Evolutionary conservation across 2,329 filamentous ascomycete genomes (phyloP).

Genomic region (Colletotrichum cereale): DNA sequence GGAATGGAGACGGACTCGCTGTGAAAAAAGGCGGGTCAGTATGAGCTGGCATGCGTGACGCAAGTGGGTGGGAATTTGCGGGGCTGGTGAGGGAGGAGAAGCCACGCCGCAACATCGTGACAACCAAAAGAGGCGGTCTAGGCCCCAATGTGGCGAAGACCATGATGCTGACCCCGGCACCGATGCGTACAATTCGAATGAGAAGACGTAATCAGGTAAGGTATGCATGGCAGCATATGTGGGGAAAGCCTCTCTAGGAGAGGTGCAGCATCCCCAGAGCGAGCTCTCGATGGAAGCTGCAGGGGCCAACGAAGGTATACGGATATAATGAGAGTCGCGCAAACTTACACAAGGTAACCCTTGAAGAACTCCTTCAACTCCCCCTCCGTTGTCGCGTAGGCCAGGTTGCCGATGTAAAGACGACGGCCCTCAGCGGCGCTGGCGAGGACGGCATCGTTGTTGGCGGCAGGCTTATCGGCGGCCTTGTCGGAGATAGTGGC

Average conservation of each 20-base stretch:
- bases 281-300: conserved; percentile 18
- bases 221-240: background rate
- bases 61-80: conserved; percentile 38
- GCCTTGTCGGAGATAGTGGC: conserved; percentile 73
- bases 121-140: conserved; percentile 29
- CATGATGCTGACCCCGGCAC: background rate
- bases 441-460: conserved; percentile 92
- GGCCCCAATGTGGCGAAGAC: background rate
- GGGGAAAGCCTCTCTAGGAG: background rate
- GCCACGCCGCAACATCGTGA: conserved; percentile 38
- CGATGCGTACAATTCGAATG: conserved; percentile 5
- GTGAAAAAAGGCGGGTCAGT: conserved; percentile 41
- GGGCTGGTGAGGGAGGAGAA: conserved; percentile 35
- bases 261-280: conserved; percentile 4
- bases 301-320: background rate
- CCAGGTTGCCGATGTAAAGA: conserved; percentile 99
- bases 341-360: conserved; percentile 96
- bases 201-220: conserved; percentile 1
- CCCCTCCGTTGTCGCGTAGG: conserved; percentile 99
- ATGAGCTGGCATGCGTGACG: conserved; percentile 40
- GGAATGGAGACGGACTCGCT: conserved; percentile 99
- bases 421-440: conserved; percentile 98
- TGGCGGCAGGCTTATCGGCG: conserved; percentile 63
- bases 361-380: conserved; percentile 99
- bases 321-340: conserved; percentile 10